These are phyloP conservation scores for Tremellales sp. DNA, from an alignment of 1,284 basidiomycete species.

Conservation along the genomic window DNA sequence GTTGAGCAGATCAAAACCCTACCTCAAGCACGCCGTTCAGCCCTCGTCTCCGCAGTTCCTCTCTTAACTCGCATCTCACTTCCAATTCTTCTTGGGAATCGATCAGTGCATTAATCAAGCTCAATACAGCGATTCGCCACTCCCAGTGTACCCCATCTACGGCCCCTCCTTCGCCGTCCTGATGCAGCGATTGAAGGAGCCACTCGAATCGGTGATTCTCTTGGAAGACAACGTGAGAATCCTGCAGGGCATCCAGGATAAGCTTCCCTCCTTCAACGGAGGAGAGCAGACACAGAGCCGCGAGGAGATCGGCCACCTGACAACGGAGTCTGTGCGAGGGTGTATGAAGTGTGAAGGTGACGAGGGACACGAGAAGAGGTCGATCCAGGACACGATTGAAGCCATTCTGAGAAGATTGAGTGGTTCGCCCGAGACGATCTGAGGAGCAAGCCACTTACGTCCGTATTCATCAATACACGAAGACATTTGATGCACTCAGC, in stretches of 20 bases:
- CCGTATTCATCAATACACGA: constrained; percentile 76
- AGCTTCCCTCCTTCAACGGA: constrained; percentile 65
- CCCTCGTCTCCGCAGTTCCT: constrained; percentile 74
- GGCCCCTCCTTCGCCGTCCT: constrained; percentile 46
- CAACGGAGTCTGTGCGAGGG: constrained; percentile 65
- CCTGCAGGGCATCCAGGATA: constrained; percentile 73
- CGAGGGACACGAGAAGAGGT: constrained; percentile 65
- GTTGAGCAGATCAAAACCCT: constrained; percentile 41
- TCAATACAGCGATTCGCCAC: constrained; percentile 69
- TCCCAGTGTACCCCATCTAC: constrained; percentile 65
- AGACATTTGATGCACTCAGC: constrained; percentile 75
- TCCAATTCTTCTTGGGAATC: constrained; percentile 73
- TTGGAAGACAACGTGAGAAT: constrained; percentile 66
- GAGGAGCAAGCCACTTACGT: constrained; percentile 55
- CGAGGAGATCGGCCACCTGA: constrained; percentile 71
- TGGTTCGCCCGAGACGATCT: constrained; percentile 6
- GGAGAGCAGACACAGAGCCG: constrained; percentile 75
- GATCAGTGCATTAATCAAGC: constrained; percentile 73
- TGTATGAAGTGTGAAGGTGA: constrained; percentile 66
- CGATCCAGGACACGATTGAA: constrained; percentile 66
- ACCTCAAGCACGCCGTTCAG: constrained; percentile 79
- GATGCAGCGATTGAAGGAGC: constrained; percentile 64
- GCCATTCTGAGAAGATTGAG: constrained; percentile 55
- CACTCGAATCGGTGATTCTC: constrained; percentile 77
- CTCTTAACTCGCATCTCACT: constrained; percentile 69